These are phyloP conservation scores for Cystodermella granulosa DNA, from an alignment of 1,284 basidiomycete genomes.

Conservation along the genomic window DNA sequence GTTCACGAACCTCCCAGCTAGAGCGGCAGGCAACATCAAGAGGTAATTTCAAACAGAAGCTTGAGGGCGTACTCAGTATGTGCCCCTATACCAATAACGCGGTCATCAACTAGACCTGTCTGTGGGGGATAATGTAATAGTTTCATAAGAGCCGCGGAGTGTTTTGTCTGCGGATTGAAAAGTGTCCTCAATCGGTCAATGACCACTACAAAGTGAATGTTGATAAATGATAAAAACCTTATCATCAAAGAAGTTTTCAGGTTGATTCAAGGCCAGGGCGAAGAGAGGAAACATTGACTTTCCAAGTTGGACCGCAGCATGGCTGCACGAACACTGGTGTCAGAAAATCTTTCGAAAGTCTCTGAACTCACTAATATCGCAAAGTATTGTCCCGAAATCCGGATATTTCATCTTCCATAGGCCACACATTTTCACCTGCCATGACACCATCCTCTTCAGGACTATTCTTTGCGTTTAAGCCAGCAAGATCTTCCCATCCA, in stretches of 20 bases:
- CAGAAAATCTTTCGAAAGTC: background rate
- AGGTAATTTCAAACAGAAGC: slow-evolving; percentile 1
- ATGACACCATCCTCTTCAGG: slow-evolving; percentile 47
- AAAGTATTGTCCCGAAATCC: slow-evolving; percentile 53
- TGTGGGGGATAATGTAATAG: slow-evolving; percentile 75
- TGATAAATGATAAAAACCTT: slow-evolving; percentile 49
- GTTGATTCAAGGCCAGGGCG: slow-evolving; percentile 72
- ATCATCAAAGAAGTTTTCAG: slow-evolving; percentile 74
- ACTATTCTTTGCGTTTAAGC: slow-evolving; percentile 22
- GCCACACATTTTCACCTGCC: slow-evolving; percentile 66
- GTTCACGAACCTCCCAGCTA: slow-evolving; percentile 52
- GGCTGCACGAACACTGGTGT: slow-evolving; percentile 24
- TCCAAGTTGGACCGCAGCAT: slow-evolving; percentile 53
- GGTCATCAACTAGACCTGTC: slow-evolving; percentile 55
- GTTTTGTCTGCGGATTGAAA: slow-evolving; percentile 42
- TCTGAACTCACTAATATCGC: slow-evolving; percentile 54
- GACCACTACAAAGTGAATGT: background rate
- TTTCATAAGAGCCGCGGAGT: slow-evolving; percentile 71
- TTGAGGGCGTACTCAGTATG: slow-evolving; percentile 59
- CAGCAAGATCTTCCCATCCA: slow-evolving; percentile 57
- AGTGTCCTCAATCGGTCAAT: background rate
- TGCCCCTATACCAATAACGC: slow-evolving; percentile 75
- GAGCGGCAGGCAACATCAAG: background rate
- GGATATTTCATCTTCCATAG: slow-evolving; percentile 41
- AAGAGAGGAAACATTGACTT: slow-evolving; percentile 75